A percentile compares a stretch with the other conserved stretches of the same genome.
These are phyloP conservation scores for Sordaria brevicollis DNA, from an alignment of 495 filamentous ascomycete species.

Conservation along the genomic window DNA sequence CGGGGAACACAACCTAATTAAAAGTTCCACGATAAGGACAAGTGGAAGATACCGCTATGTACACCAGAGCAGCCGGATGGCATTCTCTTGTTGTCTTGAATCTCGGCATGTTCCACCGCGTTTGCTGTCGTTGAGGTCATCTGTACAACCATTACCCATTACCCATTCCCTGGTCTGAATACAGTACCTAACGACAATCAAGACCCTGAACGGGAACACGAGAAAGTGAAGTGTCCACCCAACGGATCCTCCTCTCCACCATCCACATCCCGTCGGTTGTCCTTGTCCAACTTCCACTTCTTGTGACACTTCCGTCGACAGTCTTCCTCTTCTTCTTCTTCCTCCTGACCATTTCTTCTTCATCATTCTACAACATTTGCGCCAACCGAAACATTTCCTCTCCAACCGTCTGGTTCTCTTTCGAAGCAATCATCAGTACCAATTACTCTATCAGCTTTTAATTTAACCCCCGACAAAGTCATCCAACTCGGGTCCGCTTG, in stretches of 20 bases:
- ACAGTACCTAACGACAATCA: too few relatives aligned
- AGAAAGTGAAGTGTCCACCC: not conserved
- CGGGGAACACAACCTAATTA: too few relatives aligned
- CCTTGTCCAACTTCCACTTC: not conserved
- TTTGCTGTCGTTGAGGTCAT: not conserved
- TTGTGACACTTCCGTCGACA: not conserved
- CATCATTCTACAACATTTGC: not conserved
- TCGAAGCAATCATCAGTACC: not conserved
- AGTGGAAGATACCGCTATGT: not conserved
- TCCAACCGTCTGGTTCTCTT: not conserved
- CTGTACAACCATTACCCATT: not conserved
- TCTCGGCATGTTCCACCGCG: not conserved
- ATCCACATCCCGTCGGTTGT: too few relatives aligned
- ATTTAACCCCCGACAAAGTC: not conserved
- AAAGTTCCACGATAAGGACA: not conserved
- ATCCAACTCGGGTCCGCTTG: not conserved
- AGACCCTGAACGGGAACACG: not conserved
- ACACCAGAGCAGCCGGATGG: not conserved
- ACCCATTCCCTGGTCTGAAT: too few relatives aligned
- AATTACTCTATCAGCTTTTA: not conserved
- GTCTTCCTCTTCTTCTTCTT: not conserved
- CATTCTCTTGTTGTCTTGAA: not conserved
- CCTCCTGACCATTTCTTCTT: not conserved
- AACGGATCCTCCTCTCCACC: not conserved
- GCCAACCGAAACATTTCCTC: not conserved